A percentile compares a stretch with the other conserved stretches of the same genome.
These are phyloP conservation scores for Alternaria gaisen DNA, from an alignment of 2,329 filamentous ascomycete genomes.

Conservation along the genomic window DNA sequence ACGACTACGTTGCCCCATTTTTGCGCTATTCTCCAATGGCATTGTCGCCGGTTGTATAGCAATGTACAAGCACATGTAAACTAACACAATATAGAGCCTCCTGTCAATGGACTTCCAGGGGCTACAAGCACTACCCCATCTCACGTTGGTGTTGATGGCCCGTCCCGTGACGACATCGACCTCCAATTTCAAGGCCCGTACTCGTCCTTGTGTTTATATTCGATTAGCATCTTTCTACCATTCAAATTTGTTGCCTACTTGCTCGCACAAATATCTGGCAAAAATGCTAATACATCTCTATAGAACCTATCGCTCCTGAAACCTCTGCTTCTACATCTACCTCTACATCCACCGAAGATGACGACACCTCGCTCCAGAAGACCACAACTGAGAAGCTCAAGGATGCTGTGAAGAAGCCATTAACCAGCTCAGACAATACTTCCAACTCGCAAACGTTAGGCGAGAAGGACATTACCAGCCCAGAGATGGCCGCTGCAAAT, in stretches of 20 bases:
- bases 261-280: background rate
- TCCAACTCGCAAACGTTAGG: slow-evolving; percentile 5
- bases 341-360: background rate
- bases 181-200: slow-evolving; percentile 17
- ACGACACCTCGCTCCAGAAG: background rate
- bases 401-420: slow-evolving; percentile 20
- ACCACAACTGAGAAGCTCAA: slow-evolving; percentile 15
- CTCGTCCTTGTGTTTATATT: background rate
- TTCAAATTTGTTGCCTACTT: background rate
- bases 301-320: slow-evolving; percentile 12
- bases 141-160: background rate
- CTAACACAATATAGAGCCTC: slow-evolving; percentile 11
- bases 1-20: background rate
- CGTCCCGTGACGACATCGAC: background rate
- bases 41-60: background rate
- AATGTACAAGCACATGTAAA: background rate
- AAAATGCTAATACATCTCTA: background rate
- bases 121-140: slow-evolving; percentile 1
- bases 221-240: background rate
- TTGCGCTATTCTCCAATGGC: background rate
- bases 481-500: slow-evolving; percentile 17
- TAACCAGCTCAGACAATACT: background rate
- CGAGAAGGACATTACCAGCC: slow-evolving; percentile 4
- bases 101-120: slow-evolving; percentile 5
- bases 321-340: background rate